These are phyloP conservation scores for Sugiyamaella sp. DNA, from an alignment of 1,139 yeast genomes.

Conservation along the genomic window DNA sequence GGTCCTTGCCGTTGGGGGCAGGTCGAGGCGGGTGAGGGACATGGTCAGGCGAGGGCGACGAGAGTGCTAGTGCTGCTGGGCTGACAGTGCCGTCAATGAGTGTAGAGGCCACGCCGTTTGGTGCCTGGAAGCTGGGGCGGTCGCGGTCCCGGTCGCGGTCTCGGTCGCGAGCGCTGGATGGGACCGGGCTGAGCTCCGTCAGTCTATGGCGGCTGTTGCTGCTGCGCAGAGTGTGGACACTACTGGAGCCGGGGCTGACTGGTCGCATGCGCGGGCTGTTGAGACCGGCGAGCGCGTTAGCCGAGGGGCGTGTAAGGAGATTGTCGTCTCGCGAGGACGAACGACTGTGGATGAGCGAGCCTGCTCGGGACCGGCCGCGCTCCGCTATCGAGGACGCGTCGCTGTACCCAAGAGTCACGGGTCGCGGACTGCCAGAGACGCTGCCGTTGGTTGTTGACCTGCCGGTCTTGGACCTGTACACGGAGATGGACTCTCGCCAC, in stretches of 20 bases:
- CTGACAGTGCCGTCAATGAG: background rate
- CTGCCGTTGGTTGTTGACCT: slow-evolving; percentile 24
- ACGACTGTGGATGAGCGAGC: slow-evolving; percentile 19
- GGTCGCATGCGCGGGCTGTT: slow-evolving; percentile 21
- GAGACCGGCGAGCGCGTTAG: slow-evolving; percentile 16
- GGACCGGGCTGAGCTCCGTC: background rate
- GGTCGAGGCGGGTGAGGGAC: too few species aligned
- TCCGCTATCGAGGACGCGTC: slow-evolving; percentile 10
- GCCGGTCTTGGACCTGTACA: slow-evolving; percentile 26
- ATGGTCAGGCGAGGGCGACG: slow-evolving; percentile 2
- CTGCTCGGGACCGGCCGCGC: slow-evolving; percentile 21
- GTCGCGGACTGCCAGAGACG: slow-evolving; percentile 24
- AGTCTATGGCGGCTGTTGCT: slow-evolving; percentile 10
- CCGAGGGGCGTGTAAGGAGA: slow-evolving; percentile 12
- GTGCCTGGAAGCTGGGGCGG: background rate
- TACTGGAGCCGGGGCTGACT: slow-evolving; percentile 16
- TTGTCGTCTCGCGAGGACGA: slow-evolving; percentile 21
- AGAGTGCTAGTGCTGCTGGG: background rate
- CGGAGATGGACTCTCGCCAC: slow-evolving; percentile 30
- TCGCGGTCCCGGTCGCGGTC: background rate
- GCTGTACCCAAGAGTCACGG: slow-evolving; percentile 12
- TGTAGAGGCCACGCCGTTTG: background rate
- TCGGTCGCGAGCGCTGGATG: too few species aligned
- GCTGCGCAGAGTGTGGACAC: slow-evolving; percentile 7
- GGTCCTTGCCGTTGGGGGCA: background rate